A percentile compares a stretch with the other conserved stretches of the same genome.
Evolutionary conservation across 495 filamentous ascomycete species (phyloP).

Genomic region (Annulohypoxylon moriforme): DNA sequence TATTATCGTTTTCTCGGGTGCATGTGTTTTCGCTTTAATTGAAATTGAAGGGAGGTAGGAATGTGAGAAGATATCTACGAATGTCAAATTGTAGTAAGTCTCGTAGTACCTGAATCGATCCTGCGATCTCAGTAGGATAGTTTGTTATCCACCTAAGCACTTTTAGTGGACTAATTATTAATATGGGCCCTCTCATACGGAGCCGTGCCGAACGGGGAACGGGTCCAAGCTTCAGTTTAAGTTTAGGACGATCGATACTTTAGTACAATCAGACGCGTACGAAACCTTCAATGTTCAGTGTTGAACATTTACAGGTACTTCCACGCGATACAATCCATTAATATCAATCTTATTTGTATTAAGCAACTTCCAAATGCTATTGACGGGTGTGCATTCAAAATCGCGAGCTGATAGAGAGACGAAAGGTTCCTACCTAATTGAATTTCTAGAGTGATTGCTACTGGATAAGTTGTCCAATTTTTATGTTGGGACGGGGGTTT

Average conservation of each 20-base stretch:
- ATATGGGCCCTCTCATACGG: slow-evolving; percentile 3
- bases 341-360: not conserved
- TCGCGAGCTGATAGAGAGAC: not conserved
- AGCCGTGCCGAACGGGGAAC: slow-evolving; percentile 25
- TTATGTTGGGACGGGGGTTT: not conserved
- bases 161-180: slow-evolving; percentile 1
- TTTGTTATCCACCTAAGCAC: not conserved
- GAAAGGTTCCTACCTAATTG: not conserved
- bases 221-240: not conserved
- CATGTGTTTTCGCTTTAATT: not conserved
- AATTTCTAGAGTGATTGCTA: not conserved
- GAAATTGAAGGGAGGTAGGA: not conserved
- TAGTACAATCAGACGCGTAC: slow-evolving; percentile 1
- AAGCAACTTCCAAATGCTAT: not conserved
- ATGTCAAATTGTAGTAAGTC: not conserved
- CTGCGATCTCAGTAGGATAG: not conserved
- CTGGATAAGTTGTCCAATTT: not conserved
- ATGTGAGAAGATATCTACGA: not conserved
- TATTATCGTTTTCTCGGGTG: not conserved
- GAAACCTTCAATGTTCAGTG: not conserved
- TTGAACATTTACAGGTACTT: not conserved
- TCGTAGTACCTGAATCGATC: not conserved
- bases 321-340: not conserved
- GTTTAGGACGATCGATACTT: not conserved
- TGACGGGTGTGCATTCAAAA: not conserved